Evolutionary conservation across 192 early-diverging fungal genomes (phyloP).

Genomic region (Pilaira anomala): DNA sequence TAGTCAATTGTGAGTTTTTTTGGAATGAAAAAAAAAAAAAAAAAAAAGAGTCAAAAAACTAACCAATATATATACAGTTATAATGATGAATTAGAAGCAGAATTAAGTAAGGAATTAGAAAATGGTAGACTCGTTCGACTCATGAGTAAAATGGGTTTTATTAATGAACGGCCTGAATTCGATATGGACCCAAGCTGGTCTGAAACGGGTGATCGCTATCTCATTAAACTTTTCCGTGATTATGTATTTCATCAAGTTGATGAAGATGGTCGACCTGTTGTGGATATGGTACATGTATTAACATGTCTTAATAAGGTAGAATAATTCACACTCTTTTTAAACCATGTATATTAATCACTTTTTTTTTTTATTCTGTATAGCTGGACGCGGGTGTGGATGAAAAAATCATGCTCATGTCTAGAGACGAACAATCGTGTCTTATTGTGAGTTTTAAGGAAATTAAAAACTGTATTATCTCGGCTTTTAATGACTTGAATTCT

Average conservation of each 20-base stretch:
- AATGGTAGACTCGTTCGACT: conserved; percentile 90
- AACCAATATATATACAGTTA: conserved; percentile 27
- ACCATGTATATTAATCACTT: not conserved
- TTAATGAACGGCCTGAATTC: conserved; percentile 89
- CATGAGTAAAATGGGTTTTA: conserved; percentile 88
- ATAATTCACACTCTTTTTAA: not conserved
- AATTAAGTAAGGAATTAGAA: conserved; percentile 79
- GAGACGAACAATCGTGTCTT: conserved; percentile 95
- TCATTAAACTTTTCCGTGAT: conserved; percentile 95
- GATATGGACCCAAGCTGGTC: conserved; percentile 91
- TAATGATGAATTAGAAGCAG: conserved; percentile 78
- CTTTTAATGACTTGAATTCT: conserved; percentile 74
- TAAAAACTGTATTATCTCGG: conserved; percentile 83
- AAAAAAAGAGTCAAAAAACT: not conserved
- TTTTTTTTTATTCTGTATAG: conserved; percentile 19
- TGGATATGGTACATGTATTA: conserved; percentile 90
- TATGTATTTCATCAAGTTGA: conserved; percentile 97
- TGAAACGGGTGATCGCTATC: conserved; percentile 97
- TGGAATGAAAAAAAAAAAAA: not conserved
- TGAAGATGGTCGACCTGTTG: conserved; percentile 68
- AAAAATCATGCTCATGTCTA: conserved; percentile 91
- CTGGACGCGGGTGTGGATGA: conserved; percentile 93
- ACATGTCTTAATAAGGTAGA: conserved; percentile 89
- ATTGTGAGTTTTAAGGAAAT: conserved; percentile 94
- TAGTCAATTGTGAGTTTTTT: conserved; percentile 41